Evolutionary conservation across 2,329 filamentous ascomycete genomes (phyloP), one percentile per base, ranked within the genome.

Genomic region (Alternaria postmessia): DNA sequence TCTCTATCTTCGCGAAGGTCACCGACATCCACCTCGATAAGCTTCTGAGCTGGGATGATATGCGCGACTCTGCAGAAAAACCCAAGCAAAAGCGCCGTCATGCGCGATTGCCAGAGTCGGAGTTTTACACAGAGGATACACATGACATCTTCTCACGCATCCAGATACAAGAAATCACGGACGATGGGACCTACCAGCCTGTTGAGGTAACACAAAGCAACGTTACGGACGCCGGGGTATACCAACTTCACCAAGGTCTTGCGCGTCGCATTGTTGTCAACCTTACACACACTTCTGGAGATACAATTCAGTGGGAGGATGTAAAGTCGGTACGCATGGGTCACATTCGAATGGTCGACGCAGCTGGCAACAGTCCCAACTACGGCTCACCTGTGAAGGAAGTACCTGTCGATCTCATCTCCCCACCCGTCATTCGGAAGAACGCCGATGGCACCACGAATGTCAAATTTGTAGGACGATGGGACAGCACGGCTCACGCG

Each of bases 41-140:
- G 81, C 85, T 99, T 51, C 87, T 97, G 12, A 99, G 95, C 80
- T 99, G 95, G 95, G 95, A 99, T 75, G 95, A 98, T 72, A 97
- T 99, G 89, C 89, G 94, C 59, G 94, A 99, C 78, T 84, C 86
- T 24, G 84, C 84, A 3, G 83, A 84, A 48, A 79, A 80, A 22
- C 81, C 81, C 3, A 86, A 87, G 18, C 83, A 89, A 51, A 85
- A 87, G 63, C 85, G 86, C 18, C 85, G 86, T 56, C 84, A 83
- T 42, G 85, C 91, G 24, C 87, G 95, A 11, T 89, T 99, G 66
- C 89, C 92, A 12, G 95, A 99, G 77, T 91, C 91, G 0, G 94
- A 99, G 68, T 99, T 96, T 75, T 96, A 90, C 71, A 92, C 90
- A 0, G 93, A 97, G 77, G 95, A 98, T 75, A 91, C 93, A 67